Evolutionary conservation across 192 early-diverging fungal species (phyloP).

Genomic region (Coemansia sp.): DNA sequence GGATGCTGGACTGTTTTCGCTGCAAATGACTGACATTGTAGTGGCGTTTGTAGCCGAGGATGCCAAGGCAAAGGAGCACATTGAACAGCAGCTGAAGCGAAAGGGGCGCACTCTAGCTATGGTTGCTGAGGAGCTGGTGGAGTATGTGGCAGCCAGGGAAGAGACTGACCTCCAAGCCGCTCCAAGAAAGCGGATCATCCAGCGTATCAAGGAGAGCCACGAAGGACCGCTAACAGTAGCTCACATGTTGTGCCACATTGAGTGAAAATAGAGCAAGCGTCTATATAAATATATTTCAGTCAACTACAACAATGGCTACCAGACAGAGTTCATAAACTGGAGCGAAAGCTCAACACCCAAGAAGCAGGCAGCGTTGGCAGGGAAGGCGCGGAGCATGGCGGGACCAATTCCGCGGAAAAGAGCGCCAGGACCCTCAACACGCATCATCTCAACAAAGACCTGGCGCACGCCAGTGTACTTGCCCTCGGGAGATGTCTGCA

Average conservation of each 20-base stretch:
- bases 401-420: constrained; percentile 86
- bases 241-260: background rate
- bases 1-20: constrained; percentile 80
- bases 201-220: constrained; percentile 7
- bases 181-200: constrained; percentile 4
- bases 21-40: constrained; percentile 74
- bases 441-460: constrained; percentile 61
- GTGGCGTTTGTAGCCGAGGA: constrained; percentile 71
- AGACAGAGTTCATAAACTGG: constrained; percentile 53
- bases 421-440: constrained; percentile 62
- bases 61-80: constrained; percentile 23
- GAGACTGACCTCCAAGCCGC: background rate
- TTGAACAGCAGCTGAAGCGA: constrained; percentile 34
- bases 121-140: constrained; percentile 33
- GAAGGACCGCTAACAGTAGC: constrained; percentile 1
- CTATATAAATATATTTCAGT: background rate
- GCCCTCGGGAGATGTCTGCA: constrained; percentile 68
- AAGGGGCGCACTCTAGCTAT: constrained; percentile 30
- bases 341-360: constrained; percentile 61
- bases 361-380: constrained; percentile 86
- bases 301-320: constrained; percentile 10
- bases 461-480: constrained; percentile 57
- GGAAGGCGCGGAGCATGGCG: constrained; percentile 81
- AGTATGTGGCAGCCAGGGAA: constrained; percentile 31
- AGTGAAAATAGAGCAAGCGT: background rate